Evolutionary conservation across 805 yeast genomes (phyloP).

Genomic region (Isabelozyma gotoi): DNA sequence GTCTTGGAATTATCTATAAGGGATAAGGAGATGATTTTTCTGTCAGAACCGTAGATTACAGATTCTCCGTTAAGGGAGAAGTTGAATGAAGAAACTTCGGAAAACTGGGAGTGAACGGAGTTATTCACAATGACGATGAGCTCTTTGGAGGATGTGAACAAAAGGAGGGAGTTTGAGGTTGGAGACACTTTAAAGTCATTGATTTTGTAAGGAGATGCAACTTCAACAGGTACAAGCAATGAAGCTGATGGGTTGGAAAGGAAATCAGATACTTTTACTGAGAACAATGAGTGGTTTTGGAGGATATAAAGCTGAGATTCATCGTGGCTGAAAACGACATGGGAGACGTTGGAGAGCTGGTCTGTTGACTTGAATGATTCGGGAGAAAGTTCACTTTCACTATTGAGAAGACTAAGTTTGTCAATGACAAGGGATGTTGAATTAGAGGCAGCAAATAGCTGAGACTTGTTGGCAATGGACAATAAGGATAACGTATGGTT

Average conservation of each 20-base stretch:
- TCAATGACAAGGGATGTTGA: constrained; percentile 24
- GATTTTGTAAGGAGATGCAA: background rate
- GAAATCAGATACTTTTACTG: constrained; percentile 16
- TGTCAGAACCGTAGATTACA: constrained; percentile 4
- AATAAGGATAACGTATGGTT: constrained; percentile 20
- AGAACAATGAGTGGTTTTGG: constrained; percentile 15
- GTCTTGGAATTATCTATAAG: background rate
- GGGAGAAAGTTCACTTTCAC: constrained; percentile 2
- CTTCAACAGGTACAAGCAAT: constrained; percentile 15
- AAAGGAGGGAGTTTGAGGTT: constrained; percentile 6
- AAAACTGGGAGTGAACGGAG: background rate
- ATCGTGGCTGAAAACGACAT: constrained; percentile 26
- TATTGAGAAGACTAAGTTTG: constrained; percentile 15
- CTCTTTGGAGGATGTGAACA: background rate
- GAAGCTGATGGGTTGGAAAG: constrained; percentile 25
- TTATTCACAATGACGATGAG: background rate
- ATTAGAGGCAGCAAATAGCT: constrained; percentile 33
- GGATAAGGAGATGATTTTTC: background rate
- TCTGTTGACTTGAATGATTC: background rate
- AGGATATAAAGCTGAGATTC: constrained; percentile 28
- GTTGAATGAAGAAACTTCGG: constrained; percentile 6
- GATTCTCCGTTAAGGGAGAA: background rate
- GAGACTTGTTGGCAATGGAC: constrained; percentile 22
- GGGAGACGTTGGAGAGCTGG: constrained; percentile 9
- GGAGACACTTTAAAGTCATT: constrained; percentile 6